Conservation (phyloP, 2,329 filamentous ascomycete species). For the Cordyceps cicadae region DNA sequence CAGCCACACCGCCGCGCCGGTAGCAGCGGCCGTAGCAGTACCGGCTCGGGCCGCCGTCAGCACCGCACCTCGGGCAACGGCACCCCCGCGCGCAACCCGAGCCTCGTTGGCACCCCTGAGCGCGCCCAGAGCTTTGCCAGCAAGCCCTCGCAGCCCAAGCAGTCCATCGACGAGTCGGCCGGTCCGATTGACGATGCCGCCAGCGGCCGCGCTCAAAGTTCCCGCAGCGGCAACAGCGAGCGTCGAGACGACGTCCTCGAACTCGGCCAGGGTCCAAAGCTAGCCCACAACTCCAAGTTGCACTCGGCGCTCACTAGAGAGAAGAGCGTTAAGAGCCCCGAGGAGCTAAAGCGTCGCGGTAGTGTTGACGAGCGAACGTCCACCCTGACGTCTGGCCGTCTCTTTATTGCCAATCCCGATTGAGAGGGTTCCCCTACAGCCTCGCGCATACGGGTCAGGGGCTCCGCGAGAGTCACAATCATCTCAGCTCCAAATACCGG, state of each 20-base stretch:
- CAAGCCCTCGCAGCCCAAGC: conserved; percentile 12
- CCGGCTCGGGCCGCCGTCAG: conserved; percentile 40
- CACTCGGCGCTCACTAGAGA: conserved; percentile 52
- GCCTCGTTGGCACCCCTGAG: conserved; percentile 49
- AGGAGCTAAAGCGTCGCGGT: conserved; percentile 66
- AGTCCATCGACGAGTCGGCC: conserved; percentile 25
- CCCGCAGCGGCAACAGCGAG: conserved; percentile 50
- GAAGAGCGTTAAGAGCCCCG: conserved; percentile 58
- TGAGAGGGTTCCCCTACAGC: conserved; percentile 21
- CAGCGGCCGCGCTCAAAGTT: conserved; percentile 42
- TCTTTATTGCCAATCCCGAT: conserved; percentile 84
- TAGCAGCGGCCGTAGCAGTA: conserved; percentile 68
- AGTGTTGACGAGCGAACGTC: conserved; percentile 77
- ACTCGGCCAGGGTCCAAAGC: conserved; percentile 37
- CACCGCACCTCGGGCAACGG: conserved; percentile 44
- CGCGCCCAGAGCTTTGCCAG: conserved; percentile 44
- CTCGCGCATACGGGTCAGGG: not conserved
- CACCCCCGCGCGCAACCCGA: conserved; percentile 35
- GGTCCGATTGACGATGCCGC: conserved; percentile 31
- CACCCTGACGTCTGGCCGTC: conserved; percentile 62
- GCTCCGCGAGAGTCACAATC: not conserved
- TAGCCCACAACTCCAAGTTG: conserved; percentile 51
- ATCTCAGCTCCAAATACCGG: not conserved
- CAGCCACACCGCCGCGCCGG: conserved; percentile 58
- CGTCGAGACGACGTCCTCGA: conserved; percentile 53